A percentile compares a stretch with the other conserved stretches of the same genome.
Conservation (phyloP, 495 filamentous ascomycete species). For the Parathielavia hyrcaniae region DNA sequence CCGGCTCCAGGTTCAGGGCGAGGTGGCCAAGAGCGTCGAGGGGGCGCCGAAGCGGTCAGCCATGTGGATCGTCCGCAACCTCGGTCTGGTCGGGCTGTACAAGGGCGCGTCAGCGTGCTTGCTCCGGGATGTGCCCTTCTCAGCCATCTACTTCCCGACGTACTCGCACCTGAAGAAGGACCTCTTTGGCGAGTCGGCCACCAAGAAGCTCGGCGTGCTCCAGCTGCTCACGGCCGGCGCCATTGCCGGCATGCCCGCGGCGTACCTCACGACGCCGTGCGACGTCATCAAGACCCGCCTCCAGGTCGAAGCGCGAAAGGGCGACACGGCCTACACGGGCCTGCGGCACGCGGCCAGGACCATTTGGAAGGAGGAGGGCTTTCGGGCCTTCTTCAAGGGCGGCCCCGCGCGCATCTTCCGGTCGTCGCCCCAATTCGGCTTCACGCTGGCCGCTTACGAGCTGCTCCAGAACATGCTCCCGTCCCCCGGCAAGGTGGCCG, state of each 20-base stretch:
- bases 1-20: conserved; percentile 93
- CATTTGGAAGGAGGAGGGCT: conserved; percentile 83
- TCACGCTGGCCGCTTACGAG: conserved; percentile 92
- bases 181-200: conserved; percentile 83
- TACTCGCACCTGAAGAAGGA: conserved; percentile 93
- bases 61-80: conserved; percentile 93
- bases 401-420: conserved; percentile 90
- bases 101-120: conserved; percentile 96
- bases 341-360: conserved; percentile 81
- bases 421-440: conserved; percentile 95
- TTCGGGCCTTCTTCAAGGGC: conserved; percentile 96
- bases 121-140: conserved; percentile 94
- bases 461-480: conserved; percentile 78
- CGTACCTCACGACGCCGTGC: conserved; percentile 94
- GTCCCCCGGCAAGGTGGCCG: conserved; percentile 57
- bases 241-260: conserved; percentile 97
- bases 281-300: conserved; percentile 98
- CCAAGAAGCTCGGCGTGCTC: conserved; percentile 82
- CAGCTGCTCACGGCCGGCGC: conserved; percentile 93
- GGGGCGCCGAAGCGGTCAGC: conserved; percentile 80
- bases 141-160: conserved; percentile 96
- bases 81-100: conserved; percentile 93
- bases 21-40: conserved; percentile 83
- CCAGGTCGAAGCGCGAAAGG: conserved; percentile 94
- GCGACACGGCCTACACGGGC: conserved; percentile 76